phyloP scores from a whole-genome alignment of 1,284 basidiomycete genomes.

The Mrakiaceae sp. region DNA sequence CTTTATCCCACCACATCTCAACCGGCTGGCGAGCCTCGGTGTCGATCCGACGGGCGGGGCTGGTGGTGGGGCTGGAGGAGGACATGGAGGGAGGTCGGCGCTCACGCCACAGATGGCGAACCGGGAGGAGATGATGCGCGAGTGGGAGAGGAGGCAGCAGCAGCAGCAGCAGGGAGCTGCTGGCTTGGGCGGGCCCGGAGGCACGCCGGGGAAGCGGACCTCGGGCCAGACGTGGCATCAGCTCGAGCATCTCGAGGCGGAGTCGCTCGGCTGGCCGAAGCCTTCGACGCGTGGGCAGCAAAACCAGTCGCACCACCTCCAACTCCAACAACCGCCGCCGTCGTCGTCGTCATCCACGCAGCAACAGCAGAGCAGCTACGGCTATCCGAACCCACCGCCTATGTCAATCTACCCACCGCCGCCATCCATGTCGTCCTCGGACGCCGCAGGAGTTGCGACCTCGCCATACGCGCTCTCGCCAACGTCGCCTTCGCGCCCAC shows the following conservation, averaged over 20 bases:
- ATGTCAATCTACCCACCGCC: too few species aligned
- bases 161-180: constrained; percentile 25
- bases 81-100: constrained; percentile 55
- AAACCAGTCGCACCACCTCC: too few species aligned
- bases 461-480: too few species aligned
- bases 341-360: too few species aligned
- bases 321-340: too few species aligned
- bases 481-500: too few species aligned
- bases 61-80: too few species aligned
- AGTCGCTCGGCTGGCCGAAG: constrained; percentile 30
- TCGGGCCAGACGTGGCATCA: constrained; percentile 60
- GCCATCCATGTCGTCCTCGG: neutral
- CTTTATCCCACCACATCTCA: constrained; percentile 78
- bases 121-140: constrained; percentile 75
- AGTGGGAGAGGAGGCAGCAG: constrained; percentile 69
- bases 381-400: too few species aligned
- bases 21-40: constrained; percentile 68
- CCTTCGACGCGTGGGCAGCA: neutral
- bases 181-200: constrained; percentile 30
- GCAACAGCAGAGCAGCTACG: too few species aligned
- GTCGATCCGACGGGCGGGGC: constrained; percentile 56
- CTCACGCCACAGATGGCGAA: constrained; percentile 71
- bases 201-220: constrained; percentile 38
- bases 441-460: neutral
- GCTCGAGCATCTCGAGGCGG: constrained; percentile 76